Base-by-base conservation (phyloP, 2,329 filamentous ascomycete species). In the Dactylellina parvicollis region DNA sequence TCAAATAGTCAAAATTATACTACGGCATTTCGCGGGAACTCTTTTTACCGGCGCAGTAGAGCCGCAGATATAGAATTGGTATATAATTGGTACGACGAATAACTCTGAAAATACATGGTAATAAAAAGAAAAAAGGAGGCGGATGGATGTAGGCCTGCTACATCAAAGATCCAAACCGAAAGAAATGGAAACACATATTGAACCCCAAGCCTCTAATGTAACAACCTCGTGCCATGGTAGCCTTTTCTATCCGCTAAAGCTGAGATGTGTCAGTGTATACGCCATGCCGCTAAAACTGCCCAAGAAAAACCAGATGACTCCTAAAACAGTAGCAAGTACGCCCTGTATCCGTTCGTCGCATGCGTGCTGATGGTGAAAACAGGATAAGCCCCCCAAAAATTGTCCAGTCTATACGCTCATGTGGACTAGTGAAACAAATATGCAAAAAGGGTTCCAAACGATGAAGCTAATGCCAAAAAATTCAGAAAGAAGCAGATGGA, bases 281-380 rank as follows among this genome's bases (percentile, higher is more conserved):
- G 67, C 67, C 54, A 65, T 72, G 44, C 50, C 67, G 67, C 67
- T 72, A 65, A 72, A n/a, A 65, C 38, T 56, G 55, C 52, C 44
- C 32, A 34, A 57, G 44, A 50, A 72, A 65, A 72, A 59, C 54
- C 52, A 40, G 38, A 59, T 57, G 59, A 47, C 55, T 54, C 44
- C n/a, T 18, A 65, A 34, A 60, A 9, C 28, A 36, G 16, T 36
- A 64, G 57, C 34, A 71, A 62, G 47, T 56, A 38, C 14, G 22
- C 36, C n/a, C 12, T 5, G 28, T 20, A 70, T 56, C 38, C 8
- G 22, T 60, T 44, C 44, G 40, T 65, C 36, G 24, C 22, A 65
- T 60, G 59, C 52, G 59, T 72, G 67, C 52, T 46, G 54, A 64
- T 59, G 61, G 34, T 32, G 28, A 69, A 28, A 30, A 60, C 28